These are phyloP conservation scores for Solanum dulcamara DNA, from an alignment of 257 asterid genomes.

Conservation along the genomic window DNA sequence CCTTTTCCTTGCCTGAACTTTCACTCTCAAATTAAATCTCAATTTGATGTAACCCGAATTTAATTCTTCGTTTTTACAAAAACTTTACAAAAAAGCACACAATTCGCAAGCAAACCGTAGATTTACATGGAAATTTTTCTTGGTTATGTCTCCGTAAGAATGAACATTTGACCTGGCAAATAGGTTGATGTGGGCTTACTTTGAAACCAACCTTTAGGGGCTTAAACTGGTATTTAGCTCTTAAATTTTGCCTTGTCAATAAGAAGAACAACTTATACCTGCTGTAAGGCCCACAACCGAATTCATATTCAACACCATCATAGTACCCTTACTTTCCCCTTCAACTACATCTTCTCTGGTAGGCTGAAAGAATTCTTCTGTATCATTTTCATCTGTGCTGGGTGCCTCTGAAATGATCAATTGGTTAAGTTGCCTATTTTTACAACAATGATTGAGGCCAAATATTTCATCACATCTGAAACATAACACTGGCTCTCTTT, in stretches of 20 bases:
- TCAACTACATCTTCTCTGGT: not conserved
- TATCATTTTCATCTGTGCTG: not conserved
- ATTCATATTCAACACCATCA: not conserved
- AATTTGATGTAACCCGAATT: not conserved
- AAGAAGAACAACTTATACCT: not conserved
- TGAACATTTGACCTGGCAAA: not conserved
- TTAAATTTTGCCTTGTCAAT: not conserved
- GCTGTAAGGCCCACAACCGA: not conserved
- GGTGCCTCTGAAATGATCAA: not conserved
- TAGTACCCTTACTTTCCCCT: not conserved
- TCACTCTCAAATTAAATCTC: not conserved
- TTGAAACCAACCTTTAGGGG: not conserved
- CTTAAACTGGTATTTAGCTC: not conserved
- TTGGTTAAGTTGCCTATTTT: not conserved
- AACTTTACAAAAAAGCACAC: not conserved
- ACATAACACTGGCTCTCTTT: not conserved
- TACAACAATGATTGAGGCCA: not conserved
- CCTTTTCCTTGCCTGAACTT: not conserved
- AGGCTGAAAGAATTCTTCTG: not conserved
- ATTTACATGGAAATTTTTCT: not conserved
- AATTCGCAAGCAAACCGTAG: not conserved
- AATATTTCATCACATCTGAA: not conserved
- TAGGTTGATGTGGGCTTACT: no score
- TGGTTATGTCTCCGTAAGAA: not conserved
- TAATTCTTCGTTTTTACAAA: no score